Conservation (phyloP, 169 alveolate genomes). For the Plasmodium blacklocki region DNA sequence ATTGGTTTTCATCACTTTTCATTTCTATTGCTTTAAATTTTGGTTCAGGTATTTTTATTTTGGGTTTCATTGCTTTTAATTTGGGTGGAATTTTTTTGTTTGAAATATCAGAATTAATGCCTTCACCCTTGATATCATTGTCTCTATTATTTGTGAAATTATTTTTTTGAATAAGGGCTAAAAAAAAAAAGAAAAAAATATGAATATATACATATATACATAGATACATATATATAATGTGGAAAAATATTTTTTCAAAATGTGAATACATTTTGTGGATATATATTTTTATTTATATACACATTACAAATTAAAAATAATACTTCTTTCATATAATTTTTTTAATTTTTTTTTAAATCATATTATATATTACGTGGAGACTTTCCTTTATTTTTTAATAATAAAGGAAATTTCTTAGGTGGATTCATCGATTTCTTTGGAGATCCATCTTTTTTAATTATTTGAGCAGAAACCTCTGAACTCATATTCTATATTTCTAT, state of each 20-base stretch:
- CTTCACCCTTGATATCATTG: background rate
- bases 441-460: conserved; percentile 19
- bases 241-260: too few relatives aligned
- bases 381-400: conserved; percentile 47
- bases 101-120: background rate
- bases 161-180: background rate
- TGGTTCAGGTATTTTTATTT: background rate
- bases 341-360: background rate
- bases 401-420: conserved; percentile 4
- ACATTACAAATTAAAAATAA: background rate
- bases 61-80: background rate
- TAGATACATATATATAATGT: background rate
- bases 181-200: background rate
- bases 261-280: too few relatives aligned
- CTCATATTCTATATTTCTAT: conserved; percentile 20
- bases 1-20: background rate
- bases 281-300: too few relatives aligned
- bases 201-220: background rate
- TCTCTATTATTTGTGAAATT: background rate
- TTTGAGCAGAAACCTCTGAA: conserved; percentile 16
- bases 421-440: conserved; percentile 26
- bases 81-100: background rate
- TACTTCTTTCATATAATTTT: background rate
- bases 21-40: conserved; percentile 15
- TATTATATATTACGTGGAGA: conserved; percentile 18